Conservation (phyloP, 73 alveolate species). For the Blepharisma japonicum region DNA sequence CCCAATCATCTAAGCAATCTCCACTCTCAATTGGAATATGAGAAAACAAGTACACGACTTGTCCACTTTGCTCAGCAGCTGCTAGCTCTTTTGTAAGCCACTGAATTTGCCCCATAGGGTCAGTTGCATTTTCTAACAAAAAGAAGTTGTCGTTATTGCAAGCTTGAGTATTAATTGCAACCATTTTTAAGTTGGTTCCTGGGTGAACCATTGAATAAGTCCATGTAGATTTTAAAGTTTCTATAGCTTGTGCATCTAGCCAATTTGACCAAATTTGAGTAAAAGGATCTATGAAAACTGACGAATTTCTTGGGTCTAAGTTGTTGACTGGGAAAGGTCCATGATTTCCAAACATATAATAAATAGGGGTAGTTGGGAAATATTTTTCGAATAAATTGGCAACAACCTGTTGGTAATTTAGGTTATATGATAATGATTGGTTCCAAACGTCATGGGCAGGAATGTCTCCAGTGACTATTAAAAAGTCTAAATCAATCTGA, state of each 20-base stretch:
- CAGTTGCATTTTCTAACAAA: constrained; percentile 68
- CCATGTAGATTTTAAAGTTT: constrained; percentile 51
- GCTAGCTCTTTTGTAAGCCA: constrained; percentile 68
- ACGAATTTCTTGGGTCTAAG: constrained; percentile 35
- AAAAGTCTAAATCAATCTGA: constrained; percentile 61
- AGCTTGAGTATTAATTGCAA: constrained; percentile 66
- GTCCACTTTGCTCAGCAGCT: constrained; percentile 70
- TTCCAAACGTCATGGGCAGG: constrained; percentile 66
- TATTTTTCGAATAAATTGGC: constrained; percentile 44
- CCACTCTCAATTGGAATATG: constrained; percentile 72
- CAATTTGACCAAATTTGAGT: not conserved
- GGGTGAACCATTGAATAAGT: constrained; percentile 41
- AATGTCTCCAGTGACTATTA: constrained; percentile 67
- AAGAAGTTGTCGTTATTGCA: constrained; percentile 69
- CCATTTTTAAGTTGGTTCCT: constrained; percentile 65
- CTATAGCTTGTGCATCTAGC: constrained; percentile 34
- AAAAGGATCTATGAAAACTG: not conserved
- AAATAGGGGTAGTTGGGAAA: constrained; percentile 60
- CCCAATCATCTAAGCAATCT: constrained; percentile 64
- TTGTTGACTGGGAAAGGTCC: constrained; percentile 68
- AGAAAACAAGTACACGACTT: constrained; percentile 68
- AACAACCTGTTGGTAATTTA: constrained; percentile 43
- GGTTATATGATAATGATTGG: constrained; percentile 47
- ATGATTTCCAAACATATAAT: constrained; percentile 66
- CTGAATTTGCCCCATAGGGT: constrained; percentile 57